Evolutionary conservation across 371 early-diverging fungal genomes (phyloP).

Genomic region (Phascolomyces articulosus): DNA sequence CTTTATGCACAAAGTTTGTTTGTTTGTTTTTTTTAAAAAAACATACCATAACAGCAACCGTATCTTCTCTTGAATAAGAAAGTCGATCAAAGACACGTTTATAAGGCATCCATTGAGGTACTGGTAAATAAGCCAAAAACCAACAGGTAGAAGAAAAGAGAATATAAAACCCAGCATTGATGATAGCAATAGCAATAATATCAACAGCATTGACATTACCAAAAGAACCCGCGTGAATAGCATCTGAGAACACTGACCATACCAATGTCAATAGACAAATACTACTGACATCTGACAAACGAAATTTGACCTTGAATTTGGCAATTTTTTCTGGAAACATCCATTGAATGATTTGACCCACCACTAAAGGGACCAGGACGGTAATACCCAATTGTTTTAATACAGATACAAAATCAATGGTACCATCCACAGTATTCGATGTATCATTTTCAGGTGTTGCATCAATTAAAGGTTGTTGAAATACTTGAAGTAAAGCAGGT

Average conservation of each 20-base stretch:
- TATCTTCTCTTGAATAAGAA: slow-evolving; percentile 52
- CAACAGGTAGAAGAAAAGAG: slow-evolving; percentile 48
- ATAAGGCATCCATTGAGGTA: slow-evolving; percentile 23
- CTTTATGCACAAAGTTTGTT: too few relatives aligned
- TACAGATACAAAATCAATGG: slow-evolving; percentile 57
- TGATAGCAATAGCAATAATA: slow-evolving; percentile 57
- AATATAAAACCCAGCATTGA: slow-evolving; percentile 55
- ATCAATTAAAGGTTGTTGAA: slow-evolving; percentile 36
- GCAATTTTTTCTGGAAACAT: slow-evolving; percentile 57
- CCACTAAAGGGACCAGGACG: slow-evolving; percentile 64
- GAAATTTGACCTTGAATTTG: slow-evolving; percentile 51
- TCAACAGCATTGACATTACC: slow-evolving; percentile 54
- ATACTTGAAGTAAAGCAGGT: slow-evolving; percentile 56
- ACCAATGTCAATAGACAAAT: slow-evolving; percentile 68
- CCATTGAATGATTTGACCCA: slow-evolving; percentile 70
- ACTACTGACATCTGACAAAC: slow-evolving; percentile 63
- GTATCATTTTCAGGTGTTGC: slow-evolving; percentile 51
- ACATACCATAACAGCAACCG: slow-evolving; percentile 64
- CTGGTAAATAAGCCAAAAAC: slow-evolving; percentile 42
- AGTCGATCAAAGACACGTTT: slow-evolving; percentile 31
- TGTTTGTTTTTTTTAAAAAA: too few relatives aligned
- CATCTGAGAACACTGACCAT: slow-evolving; percentile 78
- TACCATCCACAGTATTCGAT: slow-evolving; percentile 33
- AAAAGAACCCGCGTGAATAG: slow-evolving; percentile 62
- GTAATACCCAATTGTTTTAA: slow-evolving; percentile 65